Conservation (phyloP, 768 basidiomycete genomes). For the Galerina marginata region DNA sequence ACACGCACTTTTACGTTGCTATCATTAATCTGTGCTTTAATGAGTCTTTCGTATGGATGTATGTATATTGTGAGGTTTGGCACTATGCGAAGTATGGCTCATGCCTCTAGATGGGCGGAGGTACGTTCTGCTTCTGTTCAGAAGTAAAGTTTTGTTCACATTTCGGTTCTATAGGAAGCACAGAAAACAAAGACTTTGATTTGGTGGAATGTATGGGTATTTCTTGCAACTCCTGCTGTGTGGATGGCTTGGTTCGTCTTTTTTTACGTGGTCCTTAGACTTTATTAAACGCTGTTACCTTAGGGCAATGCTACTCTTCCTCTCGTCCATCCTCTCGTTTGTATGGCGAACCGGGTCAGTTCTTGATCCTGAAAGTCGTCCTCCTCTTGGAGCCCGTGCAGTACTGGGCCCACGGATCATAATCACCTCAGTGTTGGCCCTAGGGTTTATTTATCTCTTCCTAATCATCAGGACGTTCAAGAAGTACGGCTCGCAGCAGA, state of each 20-base stretch:
- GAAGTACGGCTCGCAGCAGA: slow-evolving; percentile 53
- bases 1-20: slow-evolving; percentile 66
- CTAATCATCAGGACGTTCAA: slow-evolving; percentile 68
- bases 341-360: slow-evolving; percentile 72
- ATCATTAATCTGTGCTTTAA: slow-evolving; percentile 68
- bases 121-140: slow-evolving; percentile 35
- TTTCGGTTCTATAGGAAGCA: slow-evolving; percentile 53
- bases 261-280: background rate
- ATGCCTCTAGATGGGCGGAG: slow-evolving; percentile 76
- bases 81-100: slow-evolving; percentile 74
- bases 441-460: slow-evolving; percentile 66
- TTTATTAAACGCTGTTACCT: background rate
- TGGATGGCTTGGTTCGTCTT: slow-evolving; percentile 68
- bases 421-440: slow-evolving; percentile 55
- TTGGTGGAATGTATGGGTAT: slow-evolving; percentile 44
- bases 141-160: background rate
- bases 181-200: slow-evolving; percentile 41
- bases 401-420: slow-evolving; percentile 59
- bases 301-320: slow-evolving; percentile 73
- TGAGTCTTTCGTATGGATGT: slow-evolving; percentile 77
- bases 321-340: slow-evolving; percentile 65
- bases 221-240: slow-evolving; percentile 58
- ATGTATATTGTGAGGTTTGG: slow-evolving; percentile 75
- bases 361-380: slow-evolving; percentile 40
- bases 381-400: slow-evolving; percentile 40